These are phyloP conservation scores for Dioscorea zingiberensis DNA, from an alignment of 106 monocot species.

Conservation along the genomic window DNA sequence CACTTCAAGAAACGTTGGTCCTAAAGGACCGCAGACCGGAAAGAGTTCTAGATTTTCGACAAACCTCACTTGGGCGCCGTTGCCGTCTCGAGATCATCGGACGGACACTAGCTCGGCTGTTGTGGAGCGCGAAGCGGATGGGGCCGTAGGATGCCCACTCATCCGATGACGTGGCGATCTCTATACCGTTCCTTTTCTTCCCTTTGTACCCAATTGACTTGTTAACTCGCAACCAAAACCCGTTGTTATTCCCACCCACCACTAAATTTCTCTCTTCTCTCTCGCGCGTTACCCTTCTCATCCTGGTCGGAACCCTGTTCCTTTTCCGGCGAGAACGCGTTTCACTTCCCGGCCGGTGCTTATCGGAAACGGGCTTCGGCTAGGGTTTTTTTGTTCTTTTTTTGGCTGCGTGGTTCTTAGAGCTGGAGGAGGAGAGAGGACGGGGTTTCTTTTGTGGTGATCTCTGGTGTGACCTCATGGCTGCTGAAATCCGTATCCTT, in stretches of 20 bases:
- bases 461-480: slow-evolving; percentile 43
- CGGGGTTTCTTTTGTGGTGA: slow-evolving; percentile 31
- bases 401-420: neutral
- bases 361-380: slow-evolving; percentile 6
- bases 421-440: slow-evolving; percentile 19
- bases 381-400: too few species aligned
- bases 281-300: neutral
- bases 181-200: neutral
- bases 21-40: too few species aligned
- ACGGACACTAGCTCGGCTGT: slow-evolving; percentile 1
- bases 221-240: neutral
- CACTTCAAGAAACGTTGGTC: too few species aligned
- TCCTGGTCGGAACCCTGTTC: neutral
- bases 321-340: neutral
- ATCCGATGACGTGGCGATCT: neutral
- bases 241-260: slow-evolving; percentile 7
- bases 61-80: neutral
- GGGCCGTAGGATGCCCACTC: slow-evolving; percentile 1
- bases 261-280: neutral
- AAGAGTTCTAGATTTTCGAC: neutral
- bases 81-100: slow-evolving; percentile 6
- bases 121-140: slow-evolving; percentile 2
- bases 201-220: too few species aligned
- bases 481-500: slow-evolving; percentile 16
- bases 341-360: neutral